phyloP scores from a whole-genome alignment of 2,329 filamentous ascomycete species.

The Xylariaceae sp. region DNA sequence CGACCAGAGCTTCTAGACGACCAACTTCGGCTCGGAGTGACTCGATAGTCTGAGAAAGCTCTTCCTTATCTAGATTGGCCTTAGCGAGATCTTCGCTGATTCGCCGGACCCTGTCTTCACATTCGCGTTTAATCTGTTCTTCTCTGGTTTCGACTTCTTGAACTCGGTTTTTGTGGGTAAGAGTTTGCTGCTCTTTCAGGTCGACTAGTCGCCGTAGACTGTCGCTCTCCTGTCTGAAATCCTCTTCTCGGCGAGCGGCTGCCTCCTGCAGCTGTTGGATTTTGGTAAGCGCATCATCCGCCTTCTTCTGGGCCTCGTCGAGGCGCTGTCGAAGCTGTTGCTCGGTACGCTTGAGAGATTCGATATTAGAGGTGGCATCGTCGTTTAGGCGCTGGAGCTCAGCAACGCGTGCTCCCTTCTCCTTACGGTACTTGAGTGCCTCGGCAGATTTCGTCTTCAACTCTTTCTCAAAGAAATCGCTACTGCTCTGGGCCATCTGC shows the following conservation, averaged over 20 bases:
- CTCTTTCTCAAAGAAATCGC: slow-evolving; percentile 91
- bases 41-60: slow-evolving; percentile 52
- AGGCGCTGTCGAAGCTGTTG: slow-evolving; percentile 78
- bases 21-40: slow-evolving; percentile 58
- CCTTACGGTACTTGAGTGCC: slow-evolving; percentile 87
- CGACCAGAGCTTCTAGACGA: slow-evolving; percentile 52
- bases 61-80: slow-evolving; percentile 50
- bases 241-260: slow-evolving; percentile 79
- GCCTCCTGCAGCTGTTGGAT: slow-evolving; percentile 86
- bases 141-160: slow-evolving; percentile 67
- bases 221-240: slow-evolving; percentile 84
- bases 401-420: slow-evolving; percentile 87
- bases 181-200: slow-evolving; percentile 74
- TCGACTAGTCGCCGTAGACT: slow-evolving; percentile 80
- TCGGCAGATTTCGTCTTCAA: slow-evolving; percentile 88
- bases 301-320: slow-evolving; percentile 82
- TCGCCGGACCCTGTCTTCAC: slow-evolving; percentile 61
- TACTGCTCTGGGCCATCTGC: slow-evolving; percentile 83
- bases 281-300: slow-evolving; percentile 79
- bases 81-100: slow-evolving; percentile 61
- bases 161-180: slow-evolving; percentile 71
- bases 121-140: slow-evolving; percentile 68
- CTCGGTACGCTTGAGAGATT: slow-evolving; percentile 78
- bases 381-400: slow-evolving; percentile 88
- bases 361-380: slow-evolving; percentile 76